phyloP scores from a whole-genome alignment of 257 asterid species.

The Solanum sejunctum region DNA sequence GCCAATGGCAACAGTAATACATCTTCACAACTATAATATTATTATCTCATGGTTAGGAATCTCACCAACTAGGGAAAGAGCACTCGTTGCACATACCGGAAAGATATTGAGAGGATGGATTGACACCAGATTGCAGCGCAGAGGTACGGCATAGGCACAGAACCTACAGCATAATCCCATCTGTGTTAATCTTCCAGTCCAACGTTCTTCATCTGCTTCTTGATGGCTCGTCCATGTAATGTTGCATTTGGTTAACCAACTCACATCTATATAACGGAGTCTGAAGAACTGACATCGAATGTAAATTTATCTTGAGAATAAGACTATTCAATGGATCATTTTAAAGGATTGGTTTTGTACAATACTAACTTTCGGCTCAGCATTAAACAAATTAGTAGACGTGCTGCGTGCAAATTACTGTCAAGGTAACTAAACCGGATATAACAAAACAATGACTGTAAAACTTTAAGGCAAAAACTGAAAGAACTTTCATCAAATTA shows the following conservation, averaged over 20 bases:
- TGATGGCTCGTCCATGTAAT: neutral
- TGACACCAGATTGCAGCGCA: neutral
- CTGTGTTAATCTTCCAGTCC: neutral
- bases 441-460: neutral
- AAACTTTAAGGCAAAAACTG: neutral
- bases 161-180: neutral
- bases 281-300: neutral
- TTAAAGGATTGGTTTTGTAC: neutral
- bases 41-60: neutral
- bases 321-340: neutral
- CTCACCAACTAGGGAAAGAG: neutral
- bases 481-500: constrained; percentile 2
- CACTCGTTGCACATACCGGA: neutral
- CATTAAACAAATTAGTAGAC: neutral
- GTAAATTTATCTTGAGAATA: neutral
- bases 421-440: neutral
- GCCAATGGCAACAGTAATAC: neutral
- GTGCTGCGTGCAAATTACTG: neutral
- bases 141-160: neutral
- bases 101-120: neutral
- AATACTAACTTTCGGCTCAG: neutral
- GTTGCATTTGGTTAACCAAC: neutral
- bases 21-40: neutral
- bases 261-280: neutral
- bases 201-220: neutral